Base-by-base conservation (phyloP, 805 yeast genomes). In the Isabelozyma gotoi region DNA sequence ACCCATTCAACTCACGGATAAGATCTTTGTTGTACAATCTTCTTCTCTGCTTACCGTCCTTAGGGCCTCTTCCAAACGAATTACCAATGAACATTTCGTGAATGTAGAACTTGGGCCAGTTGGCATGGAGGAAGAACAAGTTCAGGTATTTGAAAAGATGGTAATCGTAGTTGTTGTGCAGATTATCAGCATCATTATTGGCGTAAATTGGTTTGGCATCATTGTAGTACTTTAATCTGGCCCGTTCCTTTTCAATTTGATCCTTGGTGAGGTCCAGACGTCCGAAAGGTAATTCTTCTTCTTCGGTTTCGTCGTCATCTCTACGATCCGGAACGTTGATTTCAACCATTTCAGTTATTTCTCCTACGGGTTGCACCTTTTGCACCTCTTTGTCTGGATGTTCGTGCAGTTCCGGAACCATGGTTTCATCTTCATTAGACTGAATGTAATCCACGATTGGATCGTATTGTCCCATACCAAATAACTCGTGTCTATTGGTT, bases 391-490 rank as follows among this genome's bases (percentile, higher is more conserved):
- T 38, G 18, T 34, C 40, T 18, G 46, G 42, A 32, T 48, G 51
- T 36, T 43, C 48, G 14, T 44, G 16, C n/a, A n/a, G 37, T 35
- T 20, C 31, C 11, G 29, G 29, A 10, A 24, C 29, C 29, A 24
- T n/a, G 4, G 8, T 16, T 4, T 35, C 20, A 10, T 35, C 38
- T 14, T 39, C 43, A 12, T 16, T 41, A 14, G 50, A 44, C 46
- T 57, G 61, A 19, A 53, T 42, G 42, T 46, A 59, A 47, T 67
- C 71, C 27, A 66, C 42, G 7, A 62, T 55, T 14, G 72, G 71
- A 47, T 67, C 68, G 44, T 63, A 66, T 43, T 66, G 72, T 11
- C 69, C 72, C 71, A 67, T 65, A 5, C 60, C 71, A 38, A 53
- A 63, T 16, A 54, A 52, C 37, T 65, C 63, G 42, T 56, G 67